Conservation (phyloP, 192 early-diverging fungal species). For the Coemansia biformis region DNA sequence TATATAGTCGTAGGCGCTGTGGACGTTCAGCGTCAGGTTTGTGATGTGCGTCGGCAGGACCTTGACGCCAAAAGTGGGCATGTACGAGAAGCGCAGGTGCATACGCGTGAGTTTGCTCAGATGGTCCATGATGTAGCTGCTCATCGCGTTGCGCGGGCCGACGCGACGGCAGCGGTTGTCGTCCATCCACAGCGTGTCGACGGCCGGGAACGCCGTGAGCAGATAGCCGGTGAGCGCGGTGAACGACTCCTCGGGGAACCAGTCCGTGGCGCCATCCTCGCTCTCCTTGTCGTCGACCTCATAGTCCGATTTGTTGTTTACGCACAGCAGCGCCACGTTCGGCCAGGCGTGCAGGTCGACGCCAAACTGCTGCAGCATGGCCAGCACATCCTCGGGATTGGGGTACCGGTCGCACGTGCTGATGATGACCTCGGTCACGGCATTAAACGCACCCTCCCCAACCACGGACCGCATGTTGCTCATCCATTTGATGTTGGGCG, state of each 20-base stretch:
- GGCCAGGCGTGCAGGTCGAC: slow-evolving; percentile 17
- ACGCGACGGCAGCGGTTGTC: slow-evolving; percentile 24
- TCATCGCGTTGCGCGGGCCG: slow-evolving; percentile 27
- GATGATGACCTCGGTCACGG: slow-evolving; percentile 6
- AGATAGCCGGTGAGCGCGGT: slow-evolving; percentile 13
- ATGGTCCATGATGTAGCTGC: slow-evolving; percentile 15
- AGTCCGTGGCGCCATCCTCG: slow-evolving; percentile 8
- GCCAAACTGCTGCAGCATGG: slow-evolving; percentile 8
- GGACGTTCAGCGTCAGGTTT: slow-evolving; percentile 19
- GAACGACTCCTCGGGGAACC: slow-evolving; percentile 34
- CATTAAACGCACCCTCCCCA: not conserved
- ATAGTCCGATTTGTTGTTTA: slow-evolving; percentile 25
- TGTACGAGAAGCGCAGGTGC: slow-evolving; percentile 18
- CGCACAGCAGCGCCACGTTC: slow-evolving; percentile 6
- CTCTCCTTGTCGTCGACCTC: slow-evolving; percentile 19
- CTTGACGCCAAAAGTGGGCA: slow-evolving; percentile 41
- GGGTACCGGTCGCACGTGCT: slow-evolving; percentile 25
- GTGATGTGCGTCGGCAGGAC: slow-evolving; percentile 34
- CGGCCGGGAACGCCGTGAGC: slow-evolving; percentile 4
- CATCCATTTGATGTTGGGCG: slow-evolving; percentile 15
- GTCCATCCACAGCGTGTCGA: slow-evolving; percentile 20
- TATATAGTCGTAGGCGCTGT: slow-evolving; percentile 25
- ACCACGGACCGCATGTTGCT: slow-evolving; percentile 13
- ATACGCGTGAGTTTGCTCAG: slow-evolving; percentile 13
- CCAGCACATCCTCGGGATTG: slow-evolving; percentile 20